Evolutionary conservation across 345 rosid species (phyloP).

Genomic region (Linum usitatissimum): DNA sequence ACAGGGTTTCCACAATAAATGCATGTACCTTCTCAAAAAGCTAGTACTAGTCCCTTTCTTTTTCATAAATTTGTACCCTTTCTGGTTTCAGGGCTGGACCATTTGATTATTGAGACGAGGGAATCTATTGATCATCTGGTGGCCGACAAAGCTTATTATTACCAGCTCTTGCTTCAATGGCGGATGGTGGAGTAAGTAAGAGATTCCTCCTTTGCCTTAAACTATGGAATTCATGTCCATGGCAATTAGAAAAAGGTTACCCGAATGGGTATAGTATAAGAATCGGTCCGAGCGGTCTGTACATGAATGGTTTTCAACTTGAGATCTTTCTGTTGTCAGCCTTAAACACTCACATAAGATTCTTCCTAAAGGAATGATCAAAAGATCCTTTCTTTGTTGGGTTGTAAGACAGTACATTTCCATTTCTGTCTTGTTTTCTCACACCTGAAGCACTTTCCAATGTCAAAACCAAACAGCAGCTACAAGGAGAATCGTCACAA

Average conservation of each 20-base stretch:
- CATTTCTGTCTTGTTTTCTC: too few relatives aligned
- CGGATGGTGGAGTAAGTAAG: not conserved
- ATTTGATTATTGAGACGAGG: conserved; percentile 11
- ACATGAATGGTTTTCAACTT: not conserved
- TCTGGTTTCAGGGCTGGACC: conserved; percentile 3
- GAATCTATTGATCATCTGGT: conserved; percentile 20
- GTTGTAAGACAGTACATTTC: too few relatives aligned
- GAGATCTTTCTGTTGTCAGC: not conserved
- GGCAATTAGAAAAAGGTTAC: not conserved
- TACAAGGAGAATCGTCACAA: too few relatives aligned
- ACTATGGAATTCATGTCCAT: not conserved
- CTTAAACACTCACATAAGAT: not conserved
- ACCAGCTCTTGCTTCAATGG: not conserved
- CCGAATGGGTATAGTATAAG: too few relatives aligned
- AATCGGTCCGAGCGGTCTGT: too few relatives aligned
- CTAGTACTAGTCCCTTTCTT: not conserved
- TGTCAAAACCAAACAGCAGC: too few relatives aligned
- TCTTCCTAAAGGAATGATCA: not conserved
- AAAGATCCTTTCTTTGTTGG: too few relatives aligned
- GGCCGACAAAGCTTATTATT: conserved; percentile 17
- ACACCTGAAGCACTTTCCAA: too few relatives aligned
- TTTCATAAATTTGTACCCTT: not conserved
- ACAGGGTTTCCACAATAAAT: too few relatives aligned
- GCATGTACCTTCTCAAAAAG: too few relatives aligned
- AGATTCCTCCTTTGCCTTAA: not conserved